Conservation (phyloP, 1,284 basidiomycete species). For the Inonotus obliquus region DNA sequence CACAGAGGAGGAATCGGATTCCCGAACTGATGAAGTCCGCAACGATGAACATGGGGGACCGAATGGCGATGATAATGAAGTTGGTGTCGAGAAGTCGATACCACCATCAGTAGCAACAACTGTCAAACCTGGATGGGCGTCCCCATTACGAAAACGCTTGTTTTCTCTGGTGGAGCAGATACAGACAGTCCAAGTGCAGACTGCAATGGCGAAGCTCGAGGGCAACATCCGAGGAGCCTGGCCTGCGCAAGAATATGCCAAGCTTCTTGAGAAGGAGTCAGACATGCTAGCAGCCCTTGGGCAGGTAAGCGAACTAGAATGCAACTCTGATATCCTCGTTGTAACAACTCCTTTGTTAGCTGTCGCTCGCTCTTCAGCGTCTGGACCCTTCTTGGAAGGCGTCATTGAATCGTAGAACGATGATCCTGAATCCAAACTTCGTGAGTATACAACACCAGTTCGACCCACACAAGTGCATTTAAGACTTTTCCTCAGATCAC, state of each 20-base stretch:
- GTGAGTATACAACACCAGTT: slow-evolving; percentile 26
- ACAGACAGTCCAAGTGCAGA: slow-evolving; percentile 32
- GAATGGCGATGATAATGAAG: slow-evolving; percentile 30
- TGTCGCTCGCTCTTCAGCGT: slow-evolving; percentile 37
- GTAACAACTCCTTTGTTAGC: slow-evolving; percentile 25
- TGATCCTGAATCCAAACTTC: slow-evolving; percentile 45
- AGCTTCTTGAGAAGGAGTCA: slow-evolving; percentile 35
- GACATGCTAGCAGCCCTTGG: slow-evolving; percentile 40
- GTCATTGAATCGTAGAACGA: slow-evolving; percentile 37
- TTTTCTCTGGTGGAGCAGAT: slow-evolving; percentile 34
- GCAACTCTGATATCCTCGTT: slow-evolving; percentile 15
- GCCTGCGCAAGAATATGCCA: slow-evolving; percentile 44
- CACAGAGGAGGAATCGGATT: slow-evolving; percentile 23
- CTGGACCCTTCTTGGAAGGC: slow-evolving; percentile 36
- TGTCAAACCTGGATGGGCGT: slow-evolving; percentile 34
- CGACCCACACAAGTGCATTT: background rate
- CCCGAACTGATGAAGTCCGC: slow-evolving; percentile 12
- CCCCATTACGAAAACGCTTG: slow-evolving; percentile 18
- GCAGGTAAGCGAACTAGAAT: slow-evolving; percentile 29
- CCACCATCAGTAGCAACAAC: slow-evolving; percentile 31
- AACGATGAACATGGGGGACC: slow-evolving; percentile 17
- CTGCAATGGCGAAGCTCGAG: slow-evolving; percentile 41
- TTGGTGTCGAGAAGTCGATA: slow-evolving; percentile 27
- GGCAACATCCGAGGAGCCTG: slow-evolving; percentile 47
- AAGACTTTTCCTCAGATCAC: slow-evolving; percentile 31